phyloP scores from a whole-genome alignment of 169 alveolate genomes.

The Cryptosporidium meleagridis region DNA sequence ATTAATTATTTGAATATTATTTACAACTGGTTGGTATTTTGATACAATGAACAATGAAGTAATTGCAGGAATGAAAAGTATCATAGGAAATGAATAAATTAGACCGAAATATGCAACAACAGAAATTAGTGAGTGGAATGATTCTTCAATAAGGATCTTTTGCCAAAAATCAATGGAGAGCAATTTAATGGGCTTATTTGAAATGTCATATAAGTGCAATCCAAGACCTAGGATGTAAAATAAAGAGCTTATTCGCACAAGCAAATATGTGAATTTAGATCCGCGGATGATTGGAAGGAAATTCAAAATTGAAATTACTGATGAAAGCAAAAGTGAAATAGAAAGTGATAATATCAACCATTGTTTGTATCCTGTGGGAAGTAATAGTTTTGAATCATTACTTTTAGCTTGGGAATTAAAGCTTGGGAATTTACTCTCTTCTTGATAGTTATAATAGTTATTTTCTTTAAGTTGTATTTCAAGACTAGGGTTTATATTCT shows the following conservation, averaged over 20 bases:
- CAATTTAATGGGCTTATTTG: slow-evolving; percentile 42
- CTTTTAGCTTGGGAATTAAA: not conserved
- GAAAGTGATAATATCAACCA: slow-evolving; percentile 30
- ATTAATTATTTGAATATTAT: not conserved
- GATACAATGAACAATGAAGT: slow-evolving; percentile 39
- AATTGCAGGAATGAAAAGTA: slow-evolving; percentile 35
- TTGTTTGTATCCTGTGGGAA: not conserved
- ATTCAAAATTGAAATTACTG: not conserved
- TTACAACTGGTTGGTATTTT: slow-evolving; percentile 4
- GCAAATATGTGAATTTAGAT: not conserved
- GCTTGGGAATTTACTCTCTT: not conserved
- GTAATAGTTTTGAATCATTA: not conserved
- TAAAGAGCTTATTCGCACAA: slow-evolving; percentile 13
- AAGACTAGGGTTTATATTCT: slow-evolving; percentile 29
- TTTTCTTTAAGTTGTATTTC: slow-evolving; percentile 31
- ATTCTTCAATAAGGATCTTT: slow-evolving; percentile 34
- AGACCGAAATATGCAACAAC: slow-evolving; percentile 53
- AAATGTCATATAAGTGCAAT: slow-evolving; percentile 43
- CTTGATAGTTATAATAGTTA: not conserved
- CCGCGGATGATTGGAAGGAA: slow-evolving; percentile 10
- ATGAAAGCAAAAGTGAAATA: slow-evolving; percentile 17
- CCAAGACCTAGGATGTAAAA: slow-evolving; percentile 27
- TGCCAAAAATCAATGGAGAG: slow-evolving; percentile 55
- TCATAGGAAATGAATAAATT: slow-evolving; percentile 25
- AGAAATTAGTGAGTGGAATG: slow-evolving; percentile 38